Evolutionary conservation across 164 flowering plant species (phyloP).

Genomic region (Magnolia officinalis): DNA sequence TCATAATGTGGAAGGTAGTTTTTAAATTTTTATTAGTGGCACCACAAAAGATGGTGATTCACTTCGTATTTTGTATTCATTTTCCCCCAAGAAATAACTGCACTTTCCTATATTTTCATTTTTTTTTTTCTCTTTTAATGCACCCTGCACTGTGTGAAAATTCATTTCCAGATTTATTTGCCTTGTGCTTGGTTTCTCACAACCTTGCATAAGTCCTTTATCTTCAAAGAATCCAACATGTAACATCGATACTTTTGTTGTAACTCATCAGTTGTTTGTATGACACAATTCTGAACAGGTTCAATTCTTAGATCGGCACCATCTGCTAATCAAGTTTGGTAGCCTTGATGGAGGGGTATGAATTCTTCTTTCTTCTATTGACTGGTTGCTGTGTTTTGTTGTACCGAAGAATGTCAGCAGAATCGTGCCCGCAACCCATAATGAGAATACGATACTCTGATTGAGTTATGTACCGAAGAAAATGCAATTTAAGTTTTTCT

Average conservation of each 20-base stretch:
- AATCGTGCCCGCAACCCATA: no score
- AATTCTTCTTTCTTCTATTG: conserved; percentile 5
- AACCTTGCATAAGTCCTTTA: background rate
- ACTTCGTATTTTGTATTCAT: background rate
- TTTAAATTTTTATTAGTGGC: background rate
- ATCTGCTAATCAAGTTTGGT: conserved; percentile 90
- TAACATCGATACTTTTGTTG: background rate
- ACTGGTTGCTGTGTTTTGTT: background rate
- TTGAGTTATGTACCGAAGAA: no score
- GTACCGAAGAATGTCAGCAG: no score
- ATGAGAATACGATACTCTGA: no score
- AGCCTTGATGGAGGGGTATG: conserved; percentile 97
- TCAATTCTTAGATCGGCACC: conserved; percentile 93
- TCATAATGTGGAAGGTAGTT: conserved; percentile 92
- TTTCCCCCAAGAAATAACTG: no score
- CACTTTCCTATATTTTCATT: background rate
- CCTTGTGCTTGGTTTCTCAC: background rate
- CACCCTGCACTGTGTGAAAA: no score
- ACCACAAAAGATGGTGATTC: background rate
- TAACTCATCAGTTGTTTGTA: conserved; percentile 2
- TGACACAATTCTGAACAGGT: conserved; percentile 47
- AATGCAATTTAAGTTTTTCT: no score
- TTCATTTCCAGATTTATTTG: background rate
- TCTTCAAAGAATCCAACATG: background rate
- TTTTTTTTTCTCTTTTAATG: background rate